phyloP scores from a whole-genome alignment of 2,329 filamentous ascomycete species.

The Exutisphaerella laricina region DNA sequence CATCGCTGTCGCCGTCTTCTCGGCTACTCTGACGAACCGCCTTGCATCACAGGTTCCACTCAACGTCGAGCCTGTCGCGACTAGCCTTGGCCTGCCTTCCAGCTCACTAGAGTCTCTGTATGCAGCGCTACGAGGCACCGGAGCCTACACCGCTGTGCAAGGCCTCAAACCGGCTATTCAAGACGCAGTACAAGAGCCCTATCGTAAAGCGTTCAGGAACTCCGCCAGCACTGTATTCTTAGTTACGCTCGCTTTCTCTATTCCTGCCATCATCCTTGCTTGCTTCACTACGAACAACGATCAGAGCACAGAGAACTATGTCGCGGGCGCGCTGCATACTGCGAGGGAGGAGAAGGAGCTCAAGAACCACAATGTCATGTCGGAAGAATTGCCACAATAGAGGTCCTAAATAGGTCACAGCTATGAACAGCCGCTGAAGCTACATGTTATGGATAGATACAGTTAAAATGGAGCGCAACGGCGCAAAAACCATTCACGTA shows the following conservation, averaged over 20 bases:
- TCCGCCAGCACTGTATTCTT: not conserved
- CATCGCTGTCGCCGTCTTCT: not conserved
- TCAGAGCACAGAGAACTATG: too few relatives aligned
- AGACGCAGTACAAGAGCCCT: not conserved
- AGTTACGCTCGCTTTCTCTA: not conserved
- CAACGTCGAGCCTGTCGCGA: not conserved
- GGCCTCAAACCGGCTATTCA: not conserved
- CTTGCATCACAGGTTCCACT: not conserved
- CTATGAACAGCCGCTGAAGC: too few relatives aligned
- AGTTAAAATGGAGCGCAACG: too few relatives aligned
- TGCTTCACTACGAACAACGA: too few relatives aligned
- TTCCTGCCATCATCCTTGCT: too few relatives aligned
- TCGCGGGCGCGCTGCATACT: too few relatives aligned
- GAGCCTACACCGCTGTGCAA: not conserved
- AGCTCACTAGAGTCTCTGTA: not conserved
- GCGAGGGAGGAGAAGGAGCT: too few relatives aligned
- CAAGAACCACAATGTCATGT: too few relatives aligned
- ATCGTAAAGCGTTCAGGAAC: not conserved
- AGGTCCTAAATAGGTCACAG: too few relatives aligned
- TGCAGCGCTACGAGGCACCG: not conserved
- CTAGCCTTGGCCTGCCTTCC: not conserved
- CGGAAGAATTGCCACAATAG: too few relatives aligned
- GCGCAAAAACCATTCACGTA: too few relatives aligned
- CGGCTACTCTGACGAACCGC: not conserved
- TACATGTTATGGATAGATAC: too few relatives aligned